These are phyloP conservation scores for Termitomyces sp. DNA, from an alignment of 768 basidiomycete species.

Conservation along the genomic window DNA sequence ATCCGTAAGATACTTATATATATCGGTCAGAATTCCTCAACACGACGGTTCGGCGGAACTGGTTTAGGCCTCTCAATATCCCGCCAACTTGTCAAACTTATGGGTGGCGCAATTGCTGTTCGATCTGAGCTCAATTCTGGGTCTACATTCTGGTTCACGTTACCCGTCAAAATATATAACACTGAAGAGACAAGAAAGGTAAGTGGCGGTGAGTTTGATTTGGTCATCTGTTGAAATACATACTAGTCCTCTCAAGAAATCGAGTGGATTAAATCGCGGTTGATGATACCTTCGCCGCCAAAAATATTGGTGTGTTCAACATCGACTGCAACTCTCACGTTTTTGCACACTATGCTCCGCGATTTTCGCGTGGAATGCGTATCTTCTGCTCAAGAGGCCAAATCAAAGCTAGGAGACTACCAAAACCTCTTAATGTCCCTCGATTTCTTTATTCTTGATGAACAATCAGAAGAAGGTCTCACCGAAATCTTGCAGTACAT, in stretches of 20 bases:
- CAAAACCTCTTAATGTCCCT: slow-evolving; percentile 27
- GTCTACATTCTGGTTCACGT: slow-evolving; percentile 70
- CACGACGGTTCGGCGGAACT: slow-evolving; percentile 73
- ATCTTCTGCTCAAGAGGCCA: slow-evolving; percentile 40
- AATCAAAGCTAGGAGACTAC: slow-evolving; percentile 31
- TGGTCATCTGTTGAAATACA: background rate
- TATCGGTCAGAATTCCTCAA: slow-evolving; percentile 51
- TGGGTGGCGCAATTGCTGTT: slow-evolving; percentile 71
- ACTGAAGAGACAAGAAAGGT: slow-evolving; percentile 57
- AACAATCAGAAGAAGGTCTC: slow-evolving; percentile 54
- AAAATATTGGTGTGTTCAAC: slow-evolving; percentile 53
- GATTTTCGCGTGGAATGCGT: slow-evolving; percentile 46
- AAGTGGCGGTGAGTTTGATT: background rate
- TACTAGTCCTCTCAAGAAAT: slow-evolving; percentile 42
- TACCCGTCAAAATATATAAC: slow-evolving; percentile 56
- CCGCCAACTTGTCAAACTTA: slow-evolving; percentile 67
- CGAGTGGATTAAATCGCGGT: slow-evolving; percentile 35
- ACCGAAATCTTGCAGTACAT: slow-evolving; percentile 52
- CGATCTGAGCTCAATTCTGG: slow-evolving; percentile 59
- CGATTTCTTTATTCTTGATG: slow-evolving; percentile 66
- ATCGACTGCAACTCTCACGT: slow-evolving; percentile 50
- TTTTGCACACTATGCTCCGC: slow-evolving; percentile 51
- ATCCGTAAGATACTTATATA: background rate
- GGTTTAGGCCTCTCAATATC: slow-evolving; percentile 73
- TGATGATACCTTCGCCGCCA: slow-evolving; percentile 42